A percentile compares a stretch with the other conserved stretches of the same genome.
Conservation (phyloP, 1,284 basidiomycete species). For the Ceratobasidium sp. region DNA sequence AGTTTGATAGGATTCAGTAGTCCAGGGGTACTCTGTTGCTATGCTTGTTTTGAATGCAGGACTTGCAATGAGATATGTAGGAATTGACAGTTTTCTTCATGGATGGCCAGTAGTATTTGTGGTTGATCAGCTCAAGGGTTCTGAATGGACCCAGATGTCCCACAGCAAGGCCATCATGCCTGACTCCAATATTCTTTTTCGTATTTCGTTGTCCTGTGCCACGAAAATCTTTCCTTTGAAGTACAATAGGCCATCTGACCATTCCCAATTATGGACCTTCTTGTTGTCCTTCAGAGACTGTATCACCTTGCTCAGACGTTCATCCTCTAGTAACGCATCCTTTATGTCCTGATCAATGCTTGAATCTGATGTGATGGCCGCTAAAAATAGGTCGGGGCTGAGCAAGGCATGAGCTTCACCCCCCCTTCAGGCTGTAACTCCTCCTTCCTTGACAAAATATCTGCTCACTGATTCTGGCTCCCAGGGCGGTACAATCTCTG, state of each 20-base stretch:
- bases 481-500: conserved; percentile 48
- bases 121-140: neutral
- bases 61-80: conserved; percentile 27
- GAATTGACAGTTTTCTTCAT: neutral
- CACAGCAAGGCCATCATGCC: neutral
- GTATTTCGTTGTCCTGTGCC: neutral
- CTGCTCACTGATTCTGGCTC: conserved; percentile 44
- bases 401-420: neutral
- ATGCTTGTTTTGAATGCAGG: conserved; percentile 11
- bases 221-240: neutral
- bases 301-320: neutral
- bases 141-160: conserved; percentile 45
- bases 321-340: neutral
- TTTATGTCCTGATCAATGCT: neutral
- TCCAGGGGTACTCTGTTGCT: neutral
- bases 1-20: neutral
- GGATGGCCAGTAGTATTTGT: neutral
- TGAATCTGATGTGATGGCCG: neutral
- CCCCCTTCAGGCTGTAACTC: conserved; percentile 41
- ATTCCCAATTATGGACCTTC: neutral
- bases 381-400: neutral
- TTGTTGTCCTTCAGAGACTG: neutral
- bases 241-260: neutral
- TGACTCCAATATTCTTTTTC: neutral
- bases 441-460: conserved; percentile 47